These are phyloP conservation scores for Peronosclerospora sorghi DNA, from an alignment of 352 stramenopile species.

Conservation along the genomic window DNA sequence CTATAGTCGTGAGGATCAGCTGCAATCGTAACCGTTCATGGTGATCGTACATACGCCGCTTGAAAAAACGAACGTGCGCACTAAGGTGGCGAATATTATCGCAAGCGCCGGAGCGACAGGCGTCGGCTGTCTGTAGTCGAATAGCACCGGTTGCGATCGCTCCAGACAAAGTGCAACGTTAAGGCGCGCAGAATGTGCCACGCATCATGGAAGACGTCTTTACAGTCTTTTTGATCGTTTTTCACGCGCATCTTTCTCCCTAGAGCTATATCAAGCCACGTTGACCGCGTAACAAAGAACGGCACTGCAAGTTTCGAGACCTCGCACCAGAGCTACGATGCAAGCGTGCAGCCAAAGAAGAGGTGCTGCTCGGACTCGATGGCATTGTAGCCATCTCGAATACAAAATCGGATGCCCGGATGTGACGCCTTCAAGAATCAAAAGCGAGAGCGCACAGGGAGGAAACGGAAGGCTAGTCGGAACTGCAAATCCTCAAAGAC, in stretches of 20 bases:
- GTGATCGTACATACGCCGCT: too few relatives aligned
- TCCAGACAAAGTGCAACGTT: background rate
- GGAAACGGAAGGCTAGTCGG: conserved; percentile 1
- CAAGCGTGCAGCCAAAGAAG: conserved; percentile 5
- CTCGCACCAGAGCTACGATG: background rate
- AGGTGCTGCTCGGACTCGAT: conserved; percentile 1
- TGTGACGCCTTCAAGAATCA: background rate
- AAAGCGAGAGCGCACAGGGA: conserved; percentile 1
- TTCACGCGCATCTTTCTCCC: background rate
- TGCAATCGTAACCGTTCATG: too few relatives aligned
- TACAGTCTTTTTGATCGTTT: too few relatives aligned
- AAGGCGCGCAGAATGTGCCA: background rate
- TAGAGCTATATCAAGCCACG: background rate
- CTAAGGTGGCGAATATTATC: background rate
- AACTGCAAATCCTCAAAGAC: conserved; percentile 2
- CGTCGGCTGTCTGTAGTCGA: background rate
- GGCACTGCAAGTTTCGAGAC: background rate
- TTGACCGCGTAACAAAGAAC: background rate
- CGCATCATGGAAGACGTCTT: background rate
- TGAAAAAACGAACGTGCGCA: background rate
- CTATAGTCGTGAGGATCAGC: too few relatives aligned
- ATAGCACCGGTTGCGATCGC: background rate
- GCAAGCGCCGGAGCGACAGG: background rate
- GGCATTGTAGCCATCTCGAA: background rate
- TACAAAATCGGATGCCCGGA: background rate